Base-by-base conservation (phyloP, 805 yeast species). In the Wickerhamomyces chaumierensis region DNA sequence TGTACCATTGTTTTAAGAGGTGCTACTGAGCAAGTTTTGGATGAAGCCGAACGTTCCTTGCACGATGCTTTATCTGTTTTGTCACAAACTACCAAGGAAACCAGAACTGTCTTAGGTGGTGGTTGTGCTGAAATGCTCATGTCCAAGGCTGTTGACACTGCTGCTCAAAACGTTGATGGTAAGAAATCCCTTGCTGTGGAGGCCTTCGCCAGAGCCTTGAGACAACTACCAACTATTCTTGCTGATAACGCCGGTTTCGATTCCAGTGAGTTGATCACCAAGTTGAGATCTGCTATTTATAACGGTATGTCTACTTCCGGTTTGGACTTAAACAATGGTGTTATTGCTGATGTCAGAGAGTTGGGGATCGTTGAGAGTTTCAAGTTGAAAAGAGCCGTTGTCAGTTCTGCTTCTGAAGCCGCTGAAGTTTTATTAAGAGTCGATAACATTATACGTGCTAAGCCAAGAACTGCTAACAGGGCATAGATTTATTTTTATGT, bases 231-330 rank as follows among this genome's bases (percentile, higher is more conserved):
- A 42, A 86, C 94, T 2, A 88, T 92, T 45, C 69, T 92, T 48
- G 95, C 96, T 35, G 97, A 92, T 56, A 92, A 92, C 57, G 97
- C 99, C 4, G 99, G 98, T 21, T 84, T 75, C 53, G 98, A 92
- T 58, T 81, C 96, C 18, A 78, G 87, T 52, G 97, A 94, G 50
- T 68, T 92, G 45, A 94, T 92, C 13, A 73, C 97, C 9, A 86
- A 85, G 58, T 69, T 92, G 52, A 76, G 96, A 61, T 78, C 96
- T 2, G 79, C 94, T 18, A 52, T 53, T 29, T 92, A 92, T 66
- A 81, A 78, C 55, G 99, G 99, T 28, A 76, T 85, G 70, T 71
- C 85, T 17, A 86, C 95, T 5, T 78, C 90, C 4, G 99, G 99
- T 31, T 71, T 92, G 47, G 95, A 92, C 56, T 72, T 92, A 52